Percentiles rank a stretch among this genome's conserved stretches.
These are phyloP conservation scores for Luzula sylvatica DNA, from an alignment of 176 grass and related monocot species.

Conservation along the genomic window DNA sequence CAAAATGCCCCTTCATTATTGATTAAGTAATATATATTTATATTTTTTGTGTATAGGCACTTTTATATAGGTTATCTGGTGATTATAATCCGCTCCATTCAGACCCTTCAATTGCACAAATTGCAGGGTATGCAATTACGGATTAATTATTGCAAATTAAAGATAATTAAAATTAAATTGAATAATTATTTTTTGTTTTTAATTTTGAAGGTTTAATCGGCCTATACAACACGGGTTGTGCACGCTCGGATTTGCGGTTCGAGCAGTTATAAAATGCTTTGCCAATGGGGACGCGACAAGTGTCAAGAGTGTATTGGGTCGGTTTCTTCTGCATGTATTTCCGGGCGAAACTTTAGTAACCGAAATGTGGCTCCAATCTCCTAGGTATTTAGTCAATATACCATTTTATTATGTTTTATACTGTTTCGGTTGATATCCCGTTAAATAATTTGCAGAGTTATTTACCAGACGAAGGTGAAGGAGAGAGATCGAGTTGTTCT, in stretches of 20 bases:
- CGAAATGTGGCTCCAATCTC: constrained; percentile 79
- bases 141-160: neutral
- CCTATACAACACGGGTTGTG: constrained; percentile 86
- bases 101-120: constrained; percentile 64
- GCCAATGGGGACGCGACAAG: constrained; percentile 51
- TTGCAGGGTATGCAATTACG: constrained; percentile 59
- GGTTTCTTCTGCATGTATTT: constrained; percentile 80
- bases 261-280: constrained; percentile 65
- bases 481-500: constrained; percentile 70
- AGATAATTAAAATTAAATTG: neutral
- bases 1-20: too few relatives aligned
- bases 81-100: constrained; percentile 98
- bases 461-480: constrained; percentile 67
- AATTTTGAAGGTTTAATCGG: constrained; percentile 50
- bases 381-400: constrained; percentile 32
- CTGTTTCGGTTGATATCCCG: neutral
- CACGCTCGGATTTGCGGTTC: constrained; percentile 51
- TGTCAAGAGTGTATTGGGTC: constrained; percentile 55
- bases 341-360: constrained; percentile 61
- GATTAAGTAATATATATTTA: too few relatives aligned
- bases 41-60: constrained; percentile 35
- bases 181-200: neutral
- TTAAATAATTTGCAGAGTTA: constrained; percentile 33
- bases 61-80: constrained; percentile 80
- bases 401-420: neutral